Evolutionary conservation across 2,329 filamentous ascomycete species (phyloP).

Genomic region (Alternaria viburni): DNA sequence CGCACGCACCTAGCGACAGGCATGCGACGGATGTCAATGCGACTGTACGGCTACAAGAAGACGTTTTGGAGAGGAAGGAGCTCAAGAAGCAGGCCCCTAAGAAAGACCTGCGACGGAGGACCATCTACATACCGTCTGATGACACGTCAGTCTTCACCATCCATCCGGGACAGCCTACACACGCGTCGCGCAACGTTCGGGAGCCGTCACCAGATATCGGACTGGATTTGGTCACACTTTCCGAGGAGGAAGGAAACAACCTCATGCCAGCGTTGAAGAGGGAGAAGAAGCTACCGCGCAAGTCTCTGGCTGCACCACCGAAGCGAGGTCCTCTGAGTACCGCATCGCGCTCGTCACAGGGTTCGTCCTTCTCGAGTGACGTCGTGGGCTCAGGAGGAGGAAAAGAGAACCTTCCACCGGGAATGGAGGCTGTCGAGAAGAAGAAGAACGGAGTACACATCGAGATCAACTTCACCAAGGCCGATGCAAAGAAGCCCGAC

Average conservation of each 20-base stretch:
- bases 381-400: conserved; percentile 62
- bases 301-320: conserved; percentile 54
- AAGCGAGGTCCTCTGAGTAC: conserved; percentile 59
- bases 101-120: conserved; percentile 55
- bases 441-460: conserved; percentile 37
- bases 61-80: conserved; percentile 39
- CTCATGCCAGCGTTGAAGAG: conserved; percentile 40
- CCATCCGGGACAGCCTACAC: conserved; percentile 53
- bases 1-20: conserved; percentile 39
- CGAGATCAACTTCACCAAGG: conserved; percentile 40
- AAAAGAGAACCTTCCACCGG: conserved; percentile 69
- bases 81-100: conserved; percentile 36
- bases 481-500: conserved; percentile 29
- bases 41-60: conserved; percentile 39
- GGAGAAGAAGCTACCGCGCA: conserved; percentile 44
- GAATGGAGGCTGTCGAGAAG: conserved; percentile 38
- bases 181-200: conserved; percentile 33
- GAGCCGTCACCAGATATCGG: conserved; percentile 47
- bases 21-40: conserved; percentile 32
- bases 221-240: conserved; percentile 47
- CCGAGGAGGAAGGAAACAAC: conserved; percentile 46
- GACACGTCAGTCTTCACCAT: conserved; percentile 60
- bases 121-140: conserved; percentile 59
- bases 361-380: conserved; percentile 51
- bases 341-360: conserved; percentile 48